Evolutionary conservation across 495 filamentous ascomycete genomes (phyloP), one percentile per base, ranked within the genome.

Genomic region (Penicillium riverlandense): DNA sequence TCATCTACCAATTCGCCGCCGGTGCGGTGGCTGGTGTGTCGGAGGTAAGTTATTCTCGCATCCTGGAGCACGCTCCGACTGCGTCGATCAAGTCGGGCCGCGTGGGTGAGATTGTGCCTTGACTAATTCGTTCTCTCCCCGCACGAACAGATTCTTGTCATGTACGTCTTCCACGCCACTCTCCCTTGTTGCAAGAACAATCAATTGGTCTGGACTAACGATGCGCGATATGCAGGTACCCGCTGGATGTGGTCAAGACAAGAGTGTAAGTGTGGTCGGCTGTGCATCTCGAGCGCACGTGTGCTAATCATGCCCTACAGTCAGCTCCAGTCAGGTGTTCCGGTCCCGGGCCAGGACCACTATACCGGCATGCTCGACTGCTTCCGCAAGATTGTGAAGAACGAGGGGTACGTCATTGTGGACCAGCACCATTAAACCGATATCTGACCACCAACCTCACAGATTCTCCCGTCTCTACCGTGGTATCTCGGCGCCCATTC

Each of bases 311-410:
- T 31, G 40, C 14, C 37, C n/a, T 30, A 35, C 52, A 94, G 87
- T 62, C 90, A 96, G 62, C 78, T 96, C 40, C 90, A 96, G 65
- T 78, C 78, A n/a, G 83, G 82, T 45, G 70, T 75, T 52, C 76
- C 69, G 38, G 44, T 53, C 12, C 62, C 75, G 28, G 88, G 90
- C 36, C 79, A 75, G 40, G 90, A 96, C 43, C 65, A 72, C 47
- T 98, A 98, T 73, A 96, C 79, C 73, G 87, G 91, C 71, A 98
- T 96, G 89, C 56, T 98, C 29, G 92, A 98, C 66, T 97, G 90
- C 73, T 90, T 98, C 73, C 74, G 79, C 55, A 98, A 98, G 77
- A 98, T 98, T 48, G 75, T 98, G 55, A 82, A 78, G 63, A 84
- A 92, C 55, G 92, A 98, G 71, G 92, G 92, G 90, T 91, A 79